A percentile compares a stretch with the other conserved stretches of the same genome.
These are phyloP conservation scores for Cudoniella acicularis DNA, from an alignment of 495 filamentous ascomycete genomes.

Conservation along the genomic window DNA sequence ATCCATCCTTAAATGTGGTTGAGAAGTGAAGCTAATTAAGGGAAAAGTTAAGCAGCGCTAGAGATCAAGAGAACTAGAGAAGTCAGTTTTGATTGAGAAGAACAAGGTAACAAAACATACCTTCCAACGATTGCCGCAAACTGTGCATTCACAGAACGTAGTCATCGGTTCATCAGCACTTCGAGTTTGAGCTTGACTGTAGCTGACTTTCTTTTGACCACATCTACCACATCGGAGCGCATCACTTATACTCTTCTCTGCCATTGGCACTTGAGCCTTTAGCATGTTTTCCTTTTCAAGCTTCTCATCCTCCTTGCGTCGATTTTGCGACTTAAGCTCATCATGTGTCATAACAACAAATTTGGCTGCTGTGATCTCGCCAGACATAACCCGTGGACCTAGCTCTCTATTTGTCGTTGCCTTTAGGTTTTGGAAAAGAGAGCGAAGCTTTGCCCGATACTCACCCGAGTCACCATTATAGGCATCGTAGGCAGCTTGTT, in stretches of 20 bases:
- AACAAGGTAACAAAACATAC: constrained; percentile 30
- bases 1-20: constrained; percentile 23
- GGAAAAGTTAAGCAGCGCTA: neutral
- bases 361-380: constrained; percentile 62
- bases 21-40: constrained; percentile 17
- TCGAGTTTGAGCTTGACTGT: constrained; percentile 93
- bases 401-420: constrained; percentile 79
- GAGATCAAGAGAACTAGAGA: constrained; percentile 25
- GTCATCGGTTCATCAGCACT: constrained; percentile 92
- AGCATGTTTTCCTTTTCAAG: constrained; percentile 90
- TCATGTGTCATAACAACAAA: constrained; percentile 75
- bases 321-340: constrained; percentile 74
- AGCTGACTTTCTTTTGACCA: constrained; percentile 86
- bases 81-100: constrained; percentile 3
- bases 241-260: constrained; percentile 81
- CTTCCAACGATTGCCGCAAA: constrained; percentile 77
- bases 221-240: constrained; percentile 86
- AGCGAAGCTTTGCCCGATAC: constrained; percentile 85
- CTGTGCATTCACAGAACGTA: constrained; percentile 73
- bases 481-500: constrained; percentile 63
- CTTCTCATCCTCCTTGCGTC: constrained; percentile 59
- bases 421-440: constrained; percentile 90
- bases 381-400: constrained; percentile 67
- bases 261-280: constrained; percentile 87
- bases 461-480: constrained; percentile 63